Evolutionary conservation across 352 stramenopile species (phyloP).

Genomic region (Globisporangium takayamanum): DNA sequence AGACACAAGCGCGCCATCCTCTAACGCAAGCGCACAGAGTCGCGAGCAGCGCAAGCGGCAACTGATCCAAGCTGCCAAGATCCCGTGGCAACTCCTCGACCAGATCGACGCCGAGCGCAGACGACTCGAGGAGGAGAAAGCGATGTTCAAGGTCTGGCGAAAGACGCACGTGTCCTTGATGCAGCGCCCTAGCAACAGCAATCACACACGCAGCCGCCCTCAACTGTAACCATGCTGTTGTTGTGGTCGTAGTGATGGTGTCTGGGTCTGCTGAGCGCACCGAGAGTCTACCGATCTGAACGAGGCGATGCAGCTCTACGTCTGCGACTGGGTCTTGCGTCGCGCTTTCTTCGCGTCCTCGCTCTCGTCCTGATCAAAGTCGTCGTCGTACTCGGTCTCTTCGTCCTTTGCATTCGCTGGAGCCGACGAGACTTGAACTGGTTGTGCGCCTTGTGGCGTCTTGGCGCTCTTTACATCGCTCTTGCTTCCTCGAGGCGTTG

Average conservation of each 20-base stretch:
- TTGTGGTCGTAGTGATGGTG: neutral
- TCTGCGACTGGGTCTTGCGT: slow-evolving; percentile 6
- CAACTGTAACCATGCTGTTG: slow-evolving; percentile 2
- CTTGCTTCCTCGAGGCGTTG: neutral
- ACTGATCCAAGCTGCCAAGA: slow-evolving; percentile 33
- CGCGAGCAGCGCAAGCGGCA: slow-evolving; percentile 27
- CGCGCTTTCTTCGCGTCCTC: slow-evolving; percentile 13
- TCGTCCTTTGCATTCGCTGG: slow-evolving; percentile 10
- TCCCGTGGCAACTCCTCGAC: slow-evolving; percentile 70
- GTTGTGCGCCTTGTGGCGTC: neutral
- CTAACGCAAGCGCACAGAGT: neutral
- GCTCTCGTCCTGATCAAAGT: slow-evolving; percentile 20
- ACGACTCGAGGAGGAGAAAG: slow-evolving; percentile 48
- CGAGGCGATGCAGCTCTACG: neutral
- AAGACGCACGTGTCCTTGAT: slow-evolving; percentile 14
- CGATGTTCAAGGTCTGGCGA: slow-evolving; percentile 50
- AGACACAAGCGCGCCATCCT: slow-evolving; percentile 1
- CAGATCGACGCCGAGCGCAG: slow-evolving; percentile 40
- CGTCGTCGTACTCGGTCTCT: slow-evolving; percentile 42
- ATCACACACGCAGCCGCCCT: neutral
- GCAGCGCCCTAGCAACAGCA: neutral
- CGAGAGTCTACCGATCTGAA: neutral
- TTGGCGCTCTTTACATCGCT: neutral
- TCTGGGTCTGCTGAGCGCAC: neutral
- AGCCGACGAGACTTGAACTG: neutral